Base-by-base conservation (phyloP, 2,329 filamentous ascomycete species). In the Hypoxylon sp. region DNA sequence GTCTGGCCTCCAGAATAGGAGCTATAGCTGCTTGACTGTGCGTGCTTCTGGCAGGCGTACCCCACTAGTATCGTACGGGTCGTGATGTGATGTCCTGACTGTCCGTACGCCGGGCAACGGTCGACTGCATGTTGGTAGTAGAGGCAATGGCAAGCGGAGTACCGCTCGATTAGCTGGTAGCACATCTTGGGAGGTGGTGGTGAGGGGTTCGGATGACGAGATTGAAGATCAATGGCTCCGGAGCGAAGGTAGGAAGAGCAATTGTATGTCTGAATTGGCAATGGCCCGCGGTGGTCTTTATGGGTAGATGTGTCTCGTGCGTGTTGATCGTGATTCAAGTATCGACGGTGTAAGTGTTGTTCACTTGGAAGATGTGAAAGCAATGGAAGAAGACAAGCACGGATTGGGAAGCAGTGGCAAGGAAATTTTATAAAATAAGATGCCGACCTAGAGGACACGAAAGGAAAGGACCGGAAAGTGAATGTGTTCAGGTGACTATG, bases 61-160 rank as follows among this genome's bases (percentile, higher is more conserved):
- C 94, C 94, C 24, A 97, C 93, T 19, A 93, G 84, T 56, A 97
- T 92, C 6, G 88, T 92, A 78, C 91, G 91, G 76, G 92, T 90
- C 72, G 93, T 88, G 63, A 94, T 83, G 50, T 75, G 75, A 76
- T 97, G 94, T 51, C 91, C 91, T 54, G 88, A 87, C 66, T 91
- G 89, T 67, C 91, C 92, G 78, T 93, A 93, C 37, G 88, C 85
- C 53, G 89, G 85, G 78, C 94, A 97, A 67, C 92, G 91, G 77
- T 97, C 94, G 74, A 97, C 86, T 52, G 92, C 90, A 79, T 97
- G 94, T 76, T 91, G 87, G 84, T 95, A 93, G 85, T 97, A 97
- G 74, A 95, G 86, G 82, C 94, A 97, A 71, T 90, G 88, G 86
- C 94, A 97, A 62, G 91, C 92, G 61, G 93, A 90, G 84, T 94